Percentiles rank a stretch among this genome's conserved stretches.
These are phyloP conservation scores for Cladosporium sp. DNA, from an alignment of 2,329 filamentous ascomycete species.

Conservation along the genomic window DNA sequence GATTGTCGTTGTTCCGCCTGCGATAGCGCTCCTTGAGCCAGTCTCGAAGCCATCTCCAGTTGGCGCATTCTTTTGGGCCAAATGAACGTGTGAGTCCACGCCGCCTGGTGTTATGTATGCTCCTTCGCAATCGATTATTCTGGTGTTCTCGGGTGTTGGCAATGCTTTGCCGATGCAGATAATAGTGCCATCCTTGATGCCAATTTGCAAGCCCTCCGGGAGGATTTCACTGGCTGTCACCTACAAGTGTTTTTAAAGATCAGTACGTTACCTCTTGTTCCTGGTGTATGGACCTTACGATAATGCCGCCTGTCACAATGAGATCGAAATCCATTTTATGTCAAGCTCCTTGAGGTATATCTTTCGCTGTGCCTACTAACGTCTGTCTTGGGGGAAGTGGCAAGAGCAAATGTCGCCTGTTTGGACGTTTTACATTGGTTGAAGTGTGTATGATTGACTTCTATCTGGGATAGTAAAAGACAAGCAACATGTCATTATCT, in stretches of 20 bases:
- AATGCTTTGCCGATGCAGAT: constrained; percentile 40
- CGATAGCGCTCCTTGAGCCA: constrained; percentile 52
- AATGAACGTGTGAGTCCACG: constrained; percentile 47
- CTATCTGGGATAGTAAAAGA: too few species aligned
- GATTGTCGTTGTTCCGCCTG: constrained; percentile 56
- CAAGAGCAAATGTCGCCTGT: too few species aligned
- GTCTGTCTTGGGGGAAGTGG: too few species aligned
- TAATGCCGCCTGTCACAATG: constrained; percentile 39
- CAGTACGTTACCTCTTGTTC: too few species aligned
- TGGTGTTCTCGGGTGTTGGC: constrained; percentile 29
- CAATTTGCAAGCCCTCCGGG: constrained; percentile 41
- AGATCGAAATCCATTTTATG: constrained; percentile 34
- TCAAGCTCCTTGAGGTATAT: background rate
- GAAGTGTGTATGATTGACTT: too few species aligned
- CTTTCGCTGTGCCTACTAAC: background rate
- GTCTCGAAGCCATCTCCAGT: constrained; percentile 44
- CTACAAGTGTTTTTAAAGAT: constrained; percentile 24
- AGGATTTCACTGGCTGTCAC: constrained; percentile 46
- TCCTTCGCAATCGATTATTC: constrained; percentile 42
- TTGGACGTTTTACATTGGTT: too few species aligned
- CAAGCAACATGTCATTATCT: too few species aligned
- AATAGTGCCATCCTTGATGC: constrained; percentile 45
- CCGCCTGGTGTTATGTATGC: constrained; percentile 46
- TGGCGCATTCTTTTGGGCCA: constrained; percentile 41
- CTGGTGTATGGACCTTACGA: too few species aligned